These are phyloP conservation scores for Sordariomycetes sp. DNA, from an alignment of 2,329 filamentous ascomycete genomes.

Conservation along the genomic window DNA sequence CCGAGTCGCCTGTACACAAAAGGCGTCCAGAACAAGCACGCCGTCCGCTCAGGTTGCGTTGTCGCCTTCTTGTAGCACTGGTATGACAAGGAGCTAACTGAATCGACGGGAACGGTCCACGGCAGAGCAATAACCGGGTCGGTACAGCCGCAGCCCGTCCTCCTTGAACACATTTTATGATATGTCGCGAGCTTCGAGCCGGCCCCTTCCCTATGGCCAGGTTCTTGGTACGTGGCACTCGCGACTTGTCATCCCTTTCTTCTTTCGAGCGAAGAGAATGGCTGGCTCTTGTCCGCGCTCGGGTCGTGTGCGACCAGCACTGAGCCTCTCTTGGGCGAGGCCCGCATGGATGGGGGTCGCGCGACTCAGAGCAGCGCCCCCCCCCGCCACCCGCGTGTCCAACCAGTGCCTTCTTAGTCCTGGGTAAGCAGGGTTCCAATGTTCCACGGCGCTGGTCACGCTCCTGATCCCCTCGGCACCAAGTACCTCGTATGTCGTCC, in stretches of 20 bases:
- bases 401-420: neutral
- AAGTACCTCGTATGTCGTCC: neutral
- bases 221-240: slow-evolving; percentile 2
- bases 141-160: neutral
- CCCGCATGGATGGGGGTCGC: neutral
- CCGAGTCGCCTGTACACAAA: neutral
- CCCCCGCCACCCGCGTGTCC: neutral
- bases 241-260: neutral
- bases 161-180: neutral
- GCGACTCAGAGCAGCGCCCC: neutral
- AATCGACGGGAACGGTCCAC: neutral
- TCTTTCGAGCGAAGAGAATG: neutral
- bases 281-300: neutral
- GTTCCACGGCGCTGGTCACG: neutral
- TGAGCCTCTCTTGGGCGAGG: neutral
- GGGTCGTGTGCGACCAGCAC: neutral
- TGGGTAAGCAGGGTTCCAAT: neutral
- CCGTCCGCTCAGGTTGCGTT: neutral
- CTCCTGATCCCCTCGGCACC: neutral
- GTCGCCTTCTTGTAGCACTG: neutral
- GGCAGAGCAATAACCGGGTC: neutral
- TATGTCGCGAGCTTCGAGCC: neutral
- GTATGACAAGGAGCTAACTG: neutral
- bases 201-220: neutral
- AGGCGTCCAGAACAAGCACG: neutral